Evolutionary conservation across 2,329 filamentous ascomycete species (phyloP).

Genomic region (Graphilbum fragrans): DNA sequence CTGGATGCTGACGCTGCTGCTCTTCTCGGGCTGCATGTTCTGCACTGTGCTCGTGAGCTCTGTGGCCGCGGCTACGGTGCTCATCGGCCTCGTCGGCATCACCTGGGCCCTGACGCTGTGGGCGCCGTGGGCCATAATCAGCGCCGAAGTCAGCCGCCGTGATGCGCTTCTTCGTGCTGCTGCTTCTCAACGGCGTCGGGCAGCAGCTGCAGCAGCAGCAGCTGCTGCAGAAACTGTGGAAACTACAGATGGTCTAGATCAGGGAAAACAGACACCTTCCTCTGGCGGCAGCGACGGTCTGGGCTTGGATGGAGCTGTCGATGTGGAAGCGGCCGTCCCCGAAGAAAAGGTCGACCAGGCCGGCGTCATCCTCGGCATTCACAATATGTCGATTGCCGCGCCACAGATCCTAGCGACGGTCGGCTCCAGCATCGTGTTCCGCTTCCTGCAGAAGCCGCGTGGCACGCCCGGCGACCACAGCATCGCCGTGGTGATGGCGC

Average conservation of each 20-base stretch:
- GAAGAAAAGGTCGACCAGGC: slow-evolving; percentile 59
- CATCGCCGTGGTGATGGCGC: slow-evolving; percentile 74
- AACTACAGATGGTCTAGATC: background rate
- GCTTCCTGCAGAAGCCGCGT: slow-evolving; percentile 73
- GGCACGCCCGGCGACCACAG: slow-evolving; percentile 76
- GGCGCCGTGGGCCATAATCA: slow-evolving; percentile 93
- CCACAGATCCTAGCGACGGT: slow-evolving; percentile 87
- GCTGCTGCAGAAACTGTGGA: background rate
- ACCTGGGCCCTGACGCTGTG: slow-evolving; percentile 89
- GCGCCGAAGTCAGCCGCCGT: slow-evolving; percentile 76
- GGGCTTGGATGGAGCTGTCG: slow-evolving; percentile 17
- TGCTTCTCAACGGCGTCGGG: slow-evolving; percentile 8
- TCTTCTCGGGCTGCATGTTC: slow-evolving; percentile 74
- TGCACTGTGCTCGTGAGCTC: slow-evolving; percentile 67
- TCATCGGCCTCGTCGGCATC: slow-evolving; percentile 74
- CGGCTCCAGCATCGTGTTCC: slow-evolving; percentile 74
- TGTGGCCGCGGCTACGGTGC: slow-evolving; percentile 57
- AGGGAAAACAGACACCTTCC: background rate
- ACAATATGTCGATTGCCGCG: slow-evolving; percentile 87
- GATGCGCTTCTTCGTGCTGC: slow-evolving; percentile 44
- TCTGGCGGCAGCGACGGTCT: slow-evolving; percentile 11
- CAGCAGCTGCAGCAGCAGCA: slow-evolving; percentile 10
- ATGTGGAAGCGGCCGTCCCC: no score
- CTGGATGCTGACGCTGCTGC: slow-evolving; percentile 76
- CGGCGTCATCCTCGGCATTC: slow-evolving; percentile 83